These are phyloP conservation scores for Capronia epimyces DNA, from an alignment of 2,329 filamentous ascomycete species.

Conservation along the genomic window DNA sequence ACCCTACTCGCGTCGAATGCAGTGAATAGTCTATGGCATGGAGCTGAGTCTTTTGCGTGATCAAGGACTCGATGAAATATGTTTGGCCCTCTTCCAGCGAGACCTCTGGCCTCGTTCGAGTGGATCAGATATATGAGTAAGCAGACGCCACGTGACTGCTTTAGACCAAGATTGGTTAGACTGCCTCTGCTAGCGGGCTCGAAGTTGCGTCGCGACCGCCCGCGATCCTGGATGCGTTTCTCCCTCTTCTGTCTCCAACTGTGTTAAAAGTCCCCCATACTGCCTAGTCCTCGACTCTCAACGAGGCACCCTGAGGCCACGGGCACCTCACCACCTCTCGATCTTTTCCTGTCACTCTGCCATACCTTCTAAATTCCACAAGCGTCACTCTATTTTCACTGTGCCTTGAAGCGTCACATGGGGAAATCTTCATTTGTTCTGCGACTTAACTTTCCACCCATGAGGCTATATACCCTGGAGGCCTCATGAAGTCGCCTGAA, in stretches of 20 bases:
- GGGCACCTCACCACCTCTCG: conserved; percentile 4
- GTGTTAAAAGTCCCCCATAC: background rate
- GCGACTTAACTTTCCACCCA: background rate
- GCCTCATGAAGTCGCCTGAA: conserved; percentile 18
- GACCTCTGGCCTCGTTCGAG: background rate
- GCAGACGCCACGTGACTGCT: background rate
- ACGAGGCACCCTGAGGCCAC: conserved; percentile 7
- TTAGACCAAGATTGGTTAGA: background rate
- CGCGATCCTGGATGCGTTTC: conserved; percentile 8
- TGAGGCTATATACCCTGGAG: conserved; percentile 7
- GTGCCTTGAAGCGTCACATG: background rate
- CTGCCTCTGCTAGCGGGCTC: background rate
- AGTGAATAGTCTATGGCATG: too few species aligned
- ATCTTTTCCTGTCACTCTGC: conserved; percentile 2
- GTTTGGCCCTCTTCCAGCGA: background rate
- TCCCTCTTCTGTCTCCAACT: conserved; percentile 12
- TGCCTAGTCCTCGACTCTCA: background rate
- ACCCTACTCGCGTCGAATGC: too few species aligned
- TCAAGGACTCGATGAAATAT: too few species aligned
- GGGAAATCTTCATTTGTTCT: background rate
- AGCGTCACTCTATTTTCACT: background rate
- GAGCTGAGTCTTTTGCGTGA: too few species aligned
- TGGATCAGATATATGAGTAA: background rate
- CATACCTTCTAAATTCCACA: background rate
- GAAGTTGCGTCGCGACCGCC: conserved; percentile 8